Evolutionary conservation across 176 grass and related monocot species (phyloP), one percentile per base, ranked within the genome.

Genomic region (Triticum timopheevii): DNA sequence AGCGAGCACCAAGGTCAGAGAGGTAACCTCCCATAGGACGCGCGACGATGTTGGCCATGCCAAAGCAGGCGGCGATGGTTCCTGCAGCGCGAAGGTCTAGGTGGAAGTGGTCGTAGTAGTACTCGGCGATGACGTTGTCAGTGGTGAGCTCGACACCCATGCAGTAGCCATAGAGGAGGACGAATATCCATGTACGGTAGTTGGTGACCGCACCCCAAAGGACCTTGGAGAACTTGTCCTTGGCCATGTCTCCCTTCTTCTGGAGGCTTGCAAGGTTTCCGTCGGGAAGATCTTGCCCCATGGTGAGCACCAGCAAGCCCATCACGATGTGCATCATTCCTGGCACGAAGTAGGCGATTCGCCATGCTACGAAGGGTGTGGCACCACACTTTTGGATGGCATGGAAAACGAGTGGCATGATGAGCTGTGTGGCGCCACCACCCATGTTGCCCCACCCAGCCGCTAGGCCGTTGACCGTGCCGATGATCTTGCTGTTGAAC

Each of bases 71-170:
- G 7, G 93, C 95, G 80, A 98, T 95, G 73, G 52, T 93, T 40
- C 95, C 95, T 2, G 95, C 86, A 1, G 77, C 79, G 2, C 93
- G 93, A 15, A 98, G 93, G 73, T 95, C 87, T 3, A 98, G 91
- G 68, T 93, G 77, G 87, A 98, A 98, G 10, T 35, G 87, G 56
- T 98, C 95, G 63, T 72, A 97, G 87, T 73, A 90, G 85, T 97
- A 97, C 84, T 97, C 95, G 8, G 92, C 90, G 73, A 97, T 97
- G 65, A 97, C 91, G 31, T 97, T 97, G 83, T 95, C 91, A 8
- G 93, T 97, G 36, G 93, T 97, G 15, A 97, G 89, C 89, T 97
- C 90, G 2, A 97, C 95, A 3, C 95, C 95, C 95, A 97, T 97
- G 61, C 47, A 79, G 65, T 98, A 95, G 4, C 93, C 91, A 22